phyloP scores from a whole-genome alignment of 441 rosid species.

The Breynia disticha region DNA sequence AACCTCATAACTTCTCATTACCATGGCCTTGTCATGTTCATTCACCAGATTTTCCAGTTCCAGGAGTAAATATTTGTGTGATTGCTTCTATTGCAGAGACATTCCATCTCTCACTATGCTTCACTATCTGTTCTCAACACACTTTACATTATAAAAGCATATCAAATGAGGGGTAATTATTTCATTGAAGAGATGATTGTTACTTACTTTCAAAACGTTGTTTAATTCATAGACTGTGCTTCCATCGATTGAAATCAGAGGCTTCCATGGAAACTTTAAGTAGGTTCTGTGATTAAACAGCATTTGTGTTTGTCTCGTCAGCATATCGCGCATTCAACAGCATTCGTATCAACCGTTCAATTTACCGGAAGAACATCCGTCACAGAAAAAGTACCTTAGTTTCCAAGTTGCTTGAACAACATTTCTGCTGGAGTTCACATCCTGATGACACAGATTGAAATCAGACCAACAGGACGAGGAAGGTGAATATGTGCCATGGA shows the following conservation, averaged over 20 bases:
- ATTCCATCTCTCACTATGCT: conserved; percentile 80
- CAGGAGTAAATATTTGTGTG: conserved; percentile 61
- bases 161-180: not conserved
- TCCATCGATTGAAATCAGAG: conserved; percentile 61
- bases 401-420: conserved; percentile 61
- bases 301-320: not conserved
- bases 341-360: too few species aligned
- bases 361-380: too few species aligned
- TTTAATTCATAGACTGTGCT: conserved; percentile 59
- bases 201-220: conserved; percentile 37
- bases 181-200: not conserved
- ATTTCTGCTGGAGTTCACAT: conserved; percentile 28
- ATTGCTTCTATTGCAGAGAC: conserved; percentile 68
- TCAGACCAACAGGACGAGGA: too few species aligned
- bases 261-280: conserved; percentile 80
- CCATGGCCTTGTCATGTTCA: conserved; percentile 1
- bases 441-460: conserved; percentile 29
- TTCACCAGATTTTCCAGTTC: conserved; percentile 14
- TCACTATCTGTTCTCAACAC: conserved; percentile 35
- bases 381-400: conserved; percentile 41
- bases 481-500: too few species aligned
- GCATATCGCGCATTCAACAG: too few species aligned
- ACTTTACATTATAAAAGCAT: not conserved
- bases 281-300: conserved; percentile 41
- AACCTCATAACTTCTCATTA: too few species aligned